Conservation (phyloP, 129 eudicot species). For the Solidago caesia region DNA sequence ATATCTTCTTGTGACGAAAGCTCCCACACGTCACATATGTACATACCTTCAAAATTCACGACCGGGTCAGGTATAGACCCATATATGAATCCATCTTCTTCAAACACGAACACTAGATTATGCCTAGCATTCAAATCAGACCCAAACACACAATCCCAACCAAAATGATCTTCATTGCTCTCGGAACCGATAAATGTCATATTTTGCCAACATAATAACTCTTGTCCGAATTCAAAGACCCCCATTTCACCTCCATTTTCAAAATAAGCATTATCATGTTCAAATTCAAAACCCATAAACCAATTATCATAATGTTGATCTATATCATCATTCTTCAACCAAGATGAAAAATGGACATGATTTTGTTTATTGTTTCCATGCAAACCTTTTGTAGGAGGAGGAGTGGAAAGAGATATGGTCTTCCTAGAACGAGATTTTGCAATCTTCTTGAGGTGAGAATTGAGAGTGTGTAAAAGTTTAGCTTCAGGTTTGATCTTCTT, state of each 20-base stretch:
- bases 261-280: conserved; percentile 18
- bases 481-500: conserved; percentile 38
- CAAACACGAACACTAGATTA: conserved; percentile 26
- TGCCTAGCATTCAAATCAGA: conserved; percentile 37
- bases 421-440: conserved; percentile 34
- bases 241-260: conserved; percentile 10
- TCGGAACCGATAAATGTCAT: conserved; percentile 10
- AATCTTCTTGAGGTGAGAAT: conserved; percentile 41
- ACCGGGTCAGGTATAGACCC: conserved; percentile 31
- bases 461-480: conserved; percentile 38
- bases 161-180: conserved; percentile 30
- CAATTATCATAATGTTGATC: conserved; percentile 13
- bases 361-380: neutral
- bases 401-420: conserved; percentile 9
- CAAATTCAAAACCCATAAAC: conserved; percentile 21
- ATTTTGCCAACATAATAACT: neutral
- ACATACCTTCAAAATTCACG: conserved; percentile 18
- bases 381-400: neutral
- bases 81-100: conserved; percentile 26
- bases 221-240: conserved; percentile 18
- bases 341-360: conserved; percentile 3
- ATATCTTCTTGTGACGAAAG: conserved; percentile 51
- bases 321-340: conserved; percentile 12
- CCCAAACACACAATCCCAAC: conserved; percentile 31
- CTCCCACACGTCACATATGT: conserved; percentile 30